These are phyloP conservation scores for Metschnikowia arizonensis DNA, from an alignment of 805 yeast species.

Conservation along the genomic window DNA sequence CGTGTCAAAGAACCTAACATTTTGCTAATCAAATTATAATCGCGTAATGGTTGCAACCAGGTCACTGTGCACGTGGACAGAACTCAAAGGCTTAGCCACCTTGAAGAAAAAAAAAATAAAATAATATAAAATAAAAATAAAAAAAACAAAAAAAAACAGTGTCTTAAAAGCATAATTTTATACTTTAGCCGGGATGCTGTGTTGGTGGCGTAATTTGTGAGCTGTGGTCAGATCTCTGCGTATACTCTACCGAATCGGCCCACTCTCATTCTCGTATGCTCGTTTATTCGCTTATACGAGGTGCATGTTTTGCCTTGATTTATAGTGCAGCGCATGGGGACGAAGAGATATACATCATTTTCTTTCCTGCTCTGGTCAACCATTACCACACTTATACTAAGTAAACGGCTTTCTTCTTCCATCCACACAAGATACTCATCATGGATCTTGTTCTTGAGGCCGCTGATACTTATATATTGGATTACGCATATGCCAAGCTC, in stretches of 20 bases:
- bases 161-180: background rate
- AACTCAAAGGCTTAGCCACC: background rate
- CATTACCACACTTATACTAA: background rate
- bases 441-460: slow-evolving; percentile 94
- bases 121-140: no score
- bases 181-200: no score
- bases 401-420: background rate
- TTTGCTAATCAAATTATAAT: no score
- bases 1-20: no score
- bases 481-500: slow-evolving; percentile 63
- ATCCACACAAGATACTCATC: background rate
- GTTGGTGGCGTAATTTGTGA: background rate
- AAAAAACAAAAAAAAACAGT: no score
- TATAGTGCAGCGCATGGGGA: slow-evolving; percentile 3
- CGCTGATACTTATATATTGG: slow-evolving; percentile 69
- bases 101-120: no score
- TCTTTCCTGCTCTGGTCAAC: background rate
- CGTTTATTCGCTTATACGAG: slow-evolving; percentile 9
- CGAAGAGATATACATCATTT: background rate
- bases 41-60: background rate
- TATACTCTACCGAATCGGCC: slow-evolving; percentile 12
- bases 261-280: slow-evolving; percentile 13
- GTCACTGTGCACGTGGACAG: background rate
- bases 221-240: slow-evolving; percentile 5
- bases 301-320: background rate